Base-by-base conservation (phyloP, 176 grass and related monocot species). In the Oryza brachyantha region DNA sequence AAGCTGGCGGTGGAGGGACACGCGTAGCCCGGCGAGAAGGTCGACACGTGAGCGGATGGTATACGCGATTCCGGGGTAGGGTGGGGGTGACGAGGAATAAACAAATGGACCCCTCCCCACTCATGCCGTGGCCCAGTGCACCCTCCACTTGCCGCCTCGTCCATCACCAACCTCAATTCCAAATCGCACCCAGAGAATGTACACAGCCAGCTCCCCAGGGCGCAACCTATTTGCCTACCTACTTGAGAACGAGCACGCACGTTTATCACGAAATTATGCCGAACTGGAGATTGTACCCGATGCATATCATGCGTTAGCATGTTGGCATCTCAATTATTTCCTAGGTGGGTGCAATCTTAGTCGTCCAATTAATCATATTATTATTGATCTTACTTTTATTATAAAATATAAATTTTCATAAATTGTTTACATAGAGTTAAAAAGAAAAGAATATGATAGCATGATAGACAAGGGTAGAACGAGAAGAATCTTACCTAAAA, bases 71-170 rank as follows among this genome's bases (percentile, higher is more conserved):
- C n/a, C n/a, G 19, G 0, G 36, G 34, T 32, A n/a, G n/a, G n/a
- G n/a, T 67, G 79, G 83, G 45, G 10, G 61, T 62, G 84, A 76
- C 78, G 72, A 39, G 73, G 73, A 71, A 64, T 64, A 64, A 76
- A 64, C 39, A 75, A 21, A 39, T 31, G 64, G 64, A 5, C 64
- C 70, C 55, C 64, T 3, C 27, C 55, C 48, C 54, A 70, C 54
- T 29, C 19, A 54, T 40, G 19, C 5, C 54, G 50, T 81, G 39
- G 54, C 65, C 73, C 79, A 82, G 26, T 62, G 78, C 83, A 58
- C 35, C 43, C 29, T 57, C 79, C 79, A 82, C 66, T 87, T 87
- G 85, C 73, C 8, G 24, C 21, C 9, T 14, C 4, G 26, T 26
- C 79, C 34, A 65, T 64, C 2, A 8, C 6, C 43, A n/a, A 0